These are phyloP conservation scores for Coemansia sp. DNA, from an alignment of 192 early-diverging fungal genomes.

Conservation along the genomic window DNA sequence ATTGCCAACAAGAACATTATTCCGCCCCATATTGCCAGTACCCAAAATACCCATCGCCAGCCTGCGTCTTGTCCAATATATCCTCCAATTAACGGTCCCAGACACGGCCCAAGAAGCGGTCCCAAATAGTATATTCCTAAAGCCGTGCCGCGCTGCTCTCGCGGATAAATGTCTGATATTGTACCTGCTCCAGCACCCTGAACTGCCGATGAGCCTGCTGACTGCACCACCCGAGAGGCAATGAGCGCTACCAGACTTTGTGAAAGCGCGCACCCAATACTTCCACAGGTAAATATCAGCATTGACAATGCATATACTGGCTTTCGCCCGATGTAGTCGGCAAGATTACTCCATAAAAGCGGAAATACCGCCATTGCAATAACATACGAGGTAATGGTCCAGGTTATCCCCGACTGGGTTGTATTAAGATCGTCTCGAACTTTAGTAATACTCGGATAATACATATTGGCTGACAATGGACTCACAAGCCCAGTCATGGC, in stretches of 20 bases:
- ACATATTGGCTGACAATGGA: constrained; percentile 55
- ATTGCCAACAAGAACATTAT: constrained; percentile 46
- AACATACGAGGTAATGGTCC: constrained; percentile 51
- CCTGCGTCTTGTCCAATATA: constrained; percentile 49
- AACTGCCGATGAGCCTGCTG: constrained; percentile 52
- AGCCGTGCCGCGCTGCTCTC: constrained; percentile 55
- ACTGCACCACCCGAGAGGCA: constrained; percentile 50
- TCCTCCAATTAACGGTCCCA: constrained; percentile 59
- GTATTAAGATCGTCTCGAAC: constrained; percentile 48
- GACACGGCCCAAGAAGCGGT: constrained; percentile 51
- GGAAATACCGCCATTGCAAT: constrained; percentile 56
- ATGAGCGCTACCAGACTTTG: constrained; percentile 33
- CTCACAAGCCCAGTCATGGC: constrained; percentile 50
- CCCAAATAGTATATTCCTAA: constrained; percentile 56
- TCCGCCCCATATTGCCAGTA: constrained; percentile 57
- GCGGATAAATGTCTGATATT: constrained; percentile 56
- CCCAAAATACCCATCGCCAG: constrained; percentile 63
- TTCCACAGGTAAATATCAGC: constrained; percentile 46
- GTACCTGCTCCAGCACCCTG: constrained; percentile 54
- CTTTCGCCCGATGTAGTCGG: constrained; percentile 55
- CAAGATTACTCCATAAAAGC: constrained; percentile 55
- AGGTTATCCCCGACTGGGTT: constrained; percentile 34
- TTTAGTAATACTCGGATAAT: constrained; percentile 45
- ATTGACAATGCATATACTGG: constrained; percentile 45
- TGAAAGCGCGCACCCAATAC: constrained; percentile 52